Percentiles rank a stretch among this genome's conserved stretches.
phyloP scores from a whole-genome alignment of 257 asterid genomes.

The Jacaranda copaia region DNA sequence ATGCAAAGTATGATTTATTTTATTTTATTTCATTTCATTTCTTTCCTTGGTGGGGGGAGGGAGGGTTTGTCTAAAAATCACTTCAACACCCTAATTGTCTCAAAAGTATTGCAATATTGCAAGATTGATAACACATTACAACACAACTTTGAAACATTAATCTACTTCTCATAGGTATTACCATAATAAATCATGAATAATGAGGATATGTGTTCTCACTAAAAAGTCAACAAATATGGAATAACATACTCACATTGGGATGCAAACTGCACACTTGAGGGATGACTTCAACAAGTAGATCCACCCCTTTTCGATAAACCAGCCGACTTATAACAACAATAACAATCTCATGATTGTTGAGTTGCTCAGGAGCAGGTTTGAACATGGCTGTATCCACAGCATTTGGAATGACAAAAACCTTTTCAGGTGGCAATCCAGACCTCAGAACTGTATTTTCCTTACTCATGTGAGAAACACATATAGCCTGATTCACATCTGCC shows the following conservation, averaged over 20 bases:
- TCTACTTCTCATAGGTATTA: background rate
- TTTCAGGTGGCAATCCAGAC: conserved; percentile 95
- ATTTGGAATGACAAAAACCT: conserved; percentile 92
- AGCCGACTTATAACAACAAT: conserved; percentile 91
- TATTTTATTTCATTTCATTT: too few relatives aligned
- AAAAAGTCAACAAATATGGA: background rate
- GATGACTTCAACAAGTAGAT: conserved; percentile 93
- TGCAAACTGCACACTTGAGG: conserved; percentile 87
- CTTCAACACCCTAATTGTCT: background rate
- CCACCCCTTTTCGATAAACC: conserved; percentile 95
- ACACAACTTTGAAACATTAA: background rate
- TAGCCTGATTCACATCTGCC: conserved; percentile 95
- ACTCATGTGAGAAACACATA: conserved; percentile 97
- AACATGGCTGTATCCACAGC: conserved; percentile 99
- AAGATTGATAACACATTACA: background rate
- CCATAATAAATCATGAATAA: background rate
- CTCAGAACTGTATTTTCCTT: conserved; percentile 93
- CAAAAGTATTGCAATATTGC: too few relatives aligned
- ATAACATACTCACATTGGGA: conserved; percentile 68
- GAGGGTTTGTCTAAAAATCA: too few relatives aligned
- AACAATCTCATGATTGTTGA: conserved; percentile 68
- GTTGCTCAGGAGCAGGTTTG: conserved; percentile 78
- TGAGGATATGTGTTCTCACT: background rate
- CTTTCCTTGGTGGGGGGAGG: background rate
- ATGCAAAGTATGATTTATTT: background rate